A percentile compares a stretch with the other conserved stretches of the same genome.
These are phyloP conservation scores for Heliocybe sulcata DNA, from an alignment of 1,284 basidiomycete genomes.

Conservation along the genomic window DNA sequence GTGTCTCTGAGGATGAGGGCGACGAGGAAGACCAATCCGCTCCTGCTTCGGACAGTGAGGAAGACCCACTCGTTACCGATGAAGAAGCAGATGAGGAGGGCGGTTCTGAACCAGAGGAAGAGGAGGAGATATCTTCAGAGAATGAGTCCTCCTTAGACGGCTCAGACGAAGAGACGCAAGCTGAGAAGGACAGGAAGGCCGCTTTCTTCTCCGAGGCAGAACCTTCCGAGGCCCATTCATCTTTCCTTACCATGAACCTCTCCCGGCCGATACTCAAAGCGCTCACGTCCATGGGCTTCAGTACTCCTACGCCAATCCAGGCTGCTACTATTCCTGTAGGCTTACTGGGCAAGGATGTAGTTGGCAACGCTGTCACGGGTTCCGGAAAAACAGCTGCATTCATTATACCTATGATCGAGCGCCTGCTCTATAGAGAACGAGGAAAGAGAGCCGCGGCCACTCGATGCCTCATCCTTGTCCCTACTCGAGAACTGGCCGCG, in stretches of 20 bases:
- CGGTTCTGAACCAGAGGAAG: conserved; percentile 30
- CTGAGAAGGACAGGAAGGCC: conserved; percentile 72
- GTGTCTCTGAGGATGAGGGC: conserved; percentile 27
- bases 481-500: conserved; percentile 90
- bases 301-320: conserved; percentile 92
- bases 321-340: conserved; percentile 89
- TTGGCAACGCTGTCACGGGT: conserved; percentile 92
- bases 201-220: conserved; percentile 74
- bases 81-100: conserved; percentile 31
- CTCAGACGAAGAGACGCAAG: conserved; percentile 62
- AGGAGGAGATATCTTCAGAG: conserved; percentile 14
- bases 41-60: conserved; percentile 15
- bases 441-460: conserved; percentile 84
- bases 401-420: conserved; percentile 89
- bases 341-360: conserved; percentile 90
- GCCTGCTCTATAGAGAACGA: conserved; percentile 84
- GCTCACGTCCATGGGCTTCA: conserved; percentile 75
- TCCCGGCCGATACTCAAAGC: conserved; percentile 87
- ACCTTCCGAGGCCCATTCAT: conserved; percentile 41
- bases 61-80: conserved; percentile 37
- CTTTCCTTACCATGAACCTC: conserved; percentile 84
- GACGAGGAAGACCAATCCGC: conserved; percentile 24
- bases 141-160: conserved; percentile 36
- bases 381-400: conserved; percentile 98
- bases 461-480: conserved; percentile 89